Conservation (phyloP, 1,139 yeast species). For the Blastobotrys petasosporus region DNA sequence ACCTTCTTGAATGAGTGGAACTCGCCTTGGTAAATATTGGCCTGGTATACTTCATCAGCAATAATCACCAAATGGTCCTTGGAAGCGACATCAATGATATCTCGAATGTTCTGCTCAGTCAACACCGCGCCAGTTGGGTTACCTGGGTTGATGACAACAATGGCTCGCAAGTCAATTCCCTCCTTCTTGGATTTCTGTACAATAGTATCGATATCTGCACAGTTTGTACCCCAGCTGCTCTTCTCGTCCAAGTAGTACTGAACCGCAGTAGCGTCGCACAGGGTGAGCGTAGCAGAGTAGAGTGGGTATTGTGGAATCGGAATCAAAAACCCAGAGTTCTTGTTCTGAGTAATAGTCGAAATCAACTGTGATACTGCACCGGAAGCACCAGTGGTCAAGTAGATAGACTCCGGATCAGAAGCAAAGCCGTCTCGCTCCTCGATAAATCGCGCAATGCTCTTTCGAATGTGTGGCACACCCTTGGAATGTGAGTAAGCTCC, state of each 20-base stretch:
- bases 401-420: conserved; percentile 66
- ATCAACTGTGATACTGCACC: conserved; percentile 77
- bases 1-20: conserved; percentile 42
- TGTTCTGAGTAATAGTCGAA: conserved; percentile 61
- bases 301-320: conserved; percentile 98
- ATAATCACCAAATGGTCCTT: conserved; percentile 76
- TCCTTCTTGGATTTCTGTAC: conserved; percentile 47
- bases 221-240: conserved; percentile 76
- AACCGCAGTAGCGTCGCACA: conserved; percentile 72
- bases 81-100: conserved; percentile 72
- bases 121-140: conserved; percentile 94
- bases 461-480: conserved; percentile 67
- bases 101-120: conserved; percentile 56
- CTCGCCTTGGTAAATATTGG: conserved; percentile 67
- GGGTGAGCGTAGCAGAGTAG: conserved; percentile 85
- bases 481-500: conserved; percentile 96
- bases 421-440: conserved; percentile 60
- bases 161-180: conserved; percentile 64
- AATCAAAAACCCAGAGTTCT: conserved; percentile 74
- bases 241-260: conserved; percentile 85
- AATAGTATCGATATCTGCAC: conserved; percentile 54
- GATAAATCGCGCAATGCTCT: conserved; percentile 77
- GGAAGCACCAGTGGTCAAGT: conserved; percentile 89
- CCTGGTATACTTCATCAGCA: conserved; percentile 99
- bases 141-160: conserved; percentile 95